Conservation (phyloP, 2,329 filamentous ascomycete genomes). For the Xylariaceae sp. region DNA sequence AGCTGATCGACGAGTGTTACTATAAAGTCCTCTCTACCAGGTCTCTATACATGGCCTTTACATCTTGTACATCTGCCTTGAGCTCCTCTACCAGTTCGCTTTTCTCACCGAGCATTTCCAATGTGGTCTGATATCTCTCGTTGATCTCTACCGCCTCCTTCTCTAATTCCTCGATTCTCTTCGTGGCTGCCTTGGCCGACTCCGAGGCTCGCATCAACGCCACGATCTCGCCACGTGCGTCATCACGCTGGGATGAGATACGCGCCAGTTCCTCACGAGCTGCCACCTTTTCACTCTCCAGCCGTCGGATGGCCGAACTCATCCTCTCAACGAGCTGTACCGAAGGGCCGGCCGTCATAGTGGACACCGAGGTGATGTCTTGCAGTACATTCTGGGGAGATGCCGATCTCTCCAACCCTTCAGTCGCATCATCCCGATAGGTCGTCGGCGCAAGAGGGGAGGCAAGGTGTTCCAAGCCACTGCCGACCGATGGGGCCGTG, state of each 20-base stretch:
- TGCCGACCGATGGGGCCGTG: constrained; percentile 44
- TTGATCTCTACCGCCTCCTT: constrained; percentile 65
- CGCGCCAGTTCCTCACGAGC: constrained; percentile 81
- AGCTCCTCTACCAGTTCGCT: constrained; percentile 93
- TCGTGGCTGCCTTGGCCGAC: constrained; percentile 56
- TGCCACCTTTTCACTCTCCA: constrained; percentile 88
- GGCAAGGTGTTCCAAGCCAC: constrained; percentile 43
- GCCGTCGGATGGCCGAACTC: constrained; percentile 83
- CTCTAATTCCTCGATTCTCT: constrained; percentile 62
- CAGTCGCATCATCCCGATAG: constrained; percentile 46
- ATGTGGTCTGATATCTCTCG: constrained; percentile 78
- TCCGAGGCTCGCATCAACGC: constrained; percentile 83
- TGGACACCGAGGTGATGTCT: constrained; percentile 85
- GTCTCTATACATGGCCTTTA: constrained; percentile 96
- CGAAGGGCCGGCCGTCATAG: constrained; percentile 82
- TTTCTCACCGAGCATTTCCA: constrained; percentile 96
- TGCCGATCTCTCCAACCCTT: constrained; percentile 51
- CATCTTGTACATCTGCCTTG: constrained; percentile 79
- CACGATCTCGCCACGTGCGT: constrained; percentile 89
- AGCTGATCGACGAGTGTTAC: constrained; percentile 35
- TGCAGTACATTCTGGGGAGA: constrained; percentile 69
- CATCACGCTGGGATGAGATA: constrained; percentile 81
- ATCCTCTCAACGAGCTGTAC: constrained; percentile 96
- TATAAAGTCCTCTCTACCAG: constrained; percentile 80
- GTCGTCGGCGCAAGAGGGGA: constrained; percentile 41